These are phyloP conservation scores for Vanrija sp. DNA, from an alignment of 1,284 basidiomycete species.

Conservation along the genomic window DNA sequence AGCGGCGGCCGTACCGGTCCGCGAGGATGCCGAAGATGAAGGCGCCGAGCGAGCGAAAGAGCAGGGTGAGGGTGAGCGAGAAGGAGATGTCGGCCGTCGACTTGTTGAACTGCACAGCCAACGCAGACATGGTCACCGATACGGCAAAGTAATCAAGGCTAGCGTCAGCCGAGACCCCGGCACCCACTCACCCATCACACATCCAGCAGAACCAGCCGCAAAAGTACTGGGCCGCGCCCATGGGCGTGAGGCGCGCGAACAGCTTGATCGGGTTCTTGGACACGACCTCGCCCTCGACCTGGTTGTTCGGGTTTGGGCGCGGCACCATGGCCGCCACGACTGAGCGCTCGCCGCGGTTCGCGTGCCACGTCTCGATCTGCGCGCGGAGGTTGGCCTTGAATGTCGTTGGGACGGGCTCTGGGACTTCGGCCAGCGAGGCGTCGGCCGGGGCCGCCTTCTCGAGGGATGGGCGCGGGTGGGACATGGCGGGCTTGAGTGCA, in stretches of 20 bases:
- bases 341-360: constrained; percentile 28
- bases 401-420: no score
- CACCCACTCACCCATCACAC: constrained; percentile 25
- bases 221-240: constrained; percentile 55
- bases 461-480: no score
- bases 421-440: no score
- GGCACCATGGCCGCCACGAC: constrained; percentile 32
- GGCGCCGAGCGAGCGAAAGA: constrained; percentile 84
- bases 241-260: constrained; percentile 47
- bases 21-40: constrained; percentile 72
- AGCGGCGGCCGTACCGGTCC: constrained; percentile 80
- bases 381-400: no score
- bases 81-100: constrained; percentile 50
- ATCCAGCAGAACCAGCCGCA: constrained; percentile 61
- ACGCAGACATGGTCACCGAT: constrained; percentile 50
- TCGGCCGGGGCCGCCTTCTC: no score
- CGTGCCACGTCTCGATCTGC: constrained; percentile 40
- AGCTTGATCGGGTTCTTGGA: constrained; percentile 47
- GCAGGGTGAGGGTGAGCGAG: constrained; percentile 85
- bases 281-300: not conserved
- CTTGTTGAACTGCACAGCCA: constrained; percentile 50
- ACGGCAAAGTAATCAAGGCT: constrained; percentile 26
- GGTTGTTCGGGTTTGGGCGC: constrained; percentile 18
- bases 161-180: not conserved
- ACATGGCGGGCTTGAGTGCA: no score